phyloP scores from a whole-genome alignment of 192 early-diverging fungal species.

The Diversispora eburnea region DNA sequence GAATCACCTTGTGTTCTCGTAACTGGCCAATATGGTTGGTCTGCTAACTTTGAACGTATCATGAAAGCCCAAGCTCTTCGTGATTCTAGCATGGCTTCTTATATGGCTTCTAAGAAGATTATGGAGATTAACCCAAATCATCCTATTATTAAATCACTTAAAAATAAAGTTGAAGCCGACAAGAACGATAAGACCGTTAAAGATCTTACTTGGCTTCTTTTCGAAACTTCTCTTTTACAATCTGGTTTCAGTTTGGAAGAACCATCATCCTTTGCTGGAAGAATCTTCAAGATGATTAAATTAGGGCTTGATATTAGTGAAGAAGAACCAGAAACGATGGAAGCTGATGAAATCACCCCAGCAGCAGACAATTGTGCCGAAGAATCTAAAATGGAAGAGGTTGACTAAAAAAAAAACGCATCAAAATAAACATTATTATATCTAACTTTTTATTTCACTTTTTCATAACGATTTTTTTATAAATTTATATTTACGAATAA shows the following conservation, averaged over 20 bases:
- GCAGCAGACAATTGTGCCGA: neutral
- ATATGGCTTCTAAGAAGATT: constrained; percentile 99
- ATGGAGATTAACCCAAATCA: constrained; percentile 97
- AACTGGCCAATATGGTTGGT: constrained; percentile 99
- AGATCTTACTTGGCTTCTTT: constrained; percentile 92
- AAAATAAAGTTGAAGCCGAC: constrained; percentile 88
- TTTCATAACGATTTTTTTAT: too few relatives aligned
- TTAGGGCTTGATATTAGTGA: constrained; percentile 96
- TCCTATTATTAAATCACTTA: constrained; percentile 92
- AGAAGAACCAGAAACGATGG: constrained; percentile 44
- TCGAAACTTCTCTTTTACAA: constrained; percentile 89
- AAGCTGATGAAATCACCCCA: constrained; percentile 4
- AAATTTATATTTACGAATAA: too few relatives aligned
- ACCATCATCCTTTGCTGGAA: constrained; percentile 83
- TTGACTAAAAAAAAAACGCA: neutral
- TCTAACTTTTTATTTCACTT: too few relatives aligned
- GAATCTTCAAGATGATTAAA: constrained; percentile 99
- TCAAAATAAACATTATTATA: neutral
- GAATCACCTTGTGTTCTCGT: constrained; percentile 98
- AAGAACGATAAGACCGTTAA: constrained; percentile 99
- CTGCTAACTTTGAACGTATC: constrained; percentile 99
- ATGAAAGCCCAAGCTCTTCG: constrained; percentile 99
- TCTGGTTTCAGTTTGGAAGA: constrained; percentile 99
- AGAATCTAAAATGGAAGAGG: constrained; percentile 28
- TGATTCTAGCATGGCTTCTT: constrained; percentile 97